Conservation (phyloP, 441 rosid species). For the Pelargonium cotyledonis region DNA sequence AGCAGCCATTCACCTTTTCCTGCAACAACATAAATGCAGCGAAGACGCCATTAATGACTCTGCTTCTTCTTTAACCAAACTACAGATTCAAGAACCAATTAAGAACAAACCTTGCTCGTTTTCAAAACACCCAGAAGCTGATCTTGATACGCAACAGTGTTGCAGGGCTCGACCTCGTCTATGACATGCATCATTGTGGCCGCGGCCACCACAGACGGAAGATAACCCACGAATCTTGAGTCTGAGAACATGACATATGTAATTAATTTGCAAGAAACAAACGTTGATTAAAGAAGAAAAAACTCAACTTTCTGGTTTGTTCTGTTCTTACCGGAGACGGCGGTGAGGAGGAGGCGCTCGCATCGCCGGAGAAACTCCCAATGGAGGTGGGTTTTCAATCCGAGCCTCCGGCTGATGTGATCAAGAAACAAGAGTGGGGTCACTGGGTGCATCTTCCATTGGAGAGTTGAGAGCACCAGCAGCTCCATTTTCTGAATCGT, state of each 20-base stretch:
- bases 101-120: slow-evolving; percentile 44
- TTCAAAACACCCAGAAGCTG: slow-evolving; percentile 59
- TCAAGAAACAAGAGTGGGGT: slow-evolving; percentile 81
- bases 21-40: slow-evolving; percentile 23
- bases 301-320: slow-evolving; percentile 5
- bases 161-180: slow-evolving; percentile 56
- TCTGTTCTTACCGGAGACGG: slow-evolving; percentile 51
- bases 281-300: background rate
- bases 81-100: background rate
- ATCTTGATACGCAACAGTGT: slow-evolving; percentile 42
- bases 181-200: slow-evolving; percentile 79
- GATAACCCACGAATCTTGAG: slow-evolving; percentile 57
- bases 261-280: background rate
- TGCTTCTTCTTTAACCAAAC: background rate
- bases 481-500: slow-evolving; percentile 91
- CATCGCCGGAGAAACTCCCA: slow-evolving; percentile 72
- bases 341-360: slow-evolving; percentile 50
- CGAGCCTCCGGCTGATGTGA: slow-evolving; percentile 71
- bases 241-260: slow-evolving; percentile 32
- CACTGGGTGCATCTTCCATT: slow-evolving; percentile 90
- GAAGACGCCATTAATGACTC: background rate
- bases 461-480: slow-evolving; percentile 61
- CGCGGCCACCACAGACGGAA: slow-evolving; percentile 76
- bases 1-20: slow-evolving; percentile 56
- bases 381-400: slow-evolving; percentile 51